Conservation (phyloP, 2,329 filamentous ascomycete genomes). For the Neonectria magnoliae region DNA sequence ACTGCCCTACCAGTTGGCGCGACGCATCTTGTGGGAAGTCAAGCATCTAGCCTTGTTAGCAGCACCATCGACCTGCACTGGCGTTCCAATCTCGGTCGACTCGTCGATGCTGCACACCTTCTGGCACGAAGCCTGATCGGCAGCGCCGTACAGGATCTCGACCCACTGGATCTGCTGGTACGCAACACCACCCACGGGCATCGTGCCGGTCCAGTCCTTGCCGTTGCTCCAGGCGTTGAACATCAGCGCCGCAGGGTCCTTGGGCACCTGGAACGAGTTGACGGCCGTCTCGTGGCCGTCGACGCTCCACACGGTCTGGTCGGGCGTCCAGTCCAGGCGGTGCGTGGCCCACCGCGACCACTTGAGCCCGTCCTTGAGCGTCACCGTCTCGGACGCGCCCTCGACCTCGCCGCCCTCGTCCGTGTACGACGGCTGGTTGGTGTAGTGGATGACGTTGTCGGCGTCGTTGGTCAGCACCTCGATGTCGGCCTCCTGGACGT, state of each 20-base stretch:
- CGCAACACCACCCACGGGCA: slow-evolving; percentile 59
- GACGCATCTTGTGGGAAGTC: not conserved
- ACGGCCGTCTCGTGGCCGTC: slow-evolving; percentile 58
- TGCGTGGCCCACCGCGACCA: slow-evolving; percentile 67
- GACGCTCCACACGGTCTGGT: slow-evolving; percentile 64
- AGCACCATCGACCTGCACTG: slow-evolving; percentile 43
- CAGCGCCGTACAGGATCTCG: slow-evolving; percentile 62
- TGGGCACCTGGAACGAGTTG: slow-evolving; percentile 64
- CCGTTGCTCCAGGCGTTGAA: slow-evolving; percentile 71
- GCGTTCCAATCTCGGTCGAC: slow-evolving; percentile 49
- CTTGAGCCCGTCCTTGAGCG: slow-evolving; percentile 51
- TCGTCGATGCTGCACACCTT: slow-evolving; percentile 39
- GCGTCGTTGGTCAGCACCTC: slow-evolving; percentile 60
- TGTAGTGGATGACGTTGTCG: slow-evolving; percentile 59
- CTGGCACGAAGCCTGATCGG: slow-evolving; percentile 33
- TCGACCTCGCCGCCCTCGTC: slow-evolving; percentile 55
- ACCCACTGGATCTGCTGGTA: slow-evolving; percentile 70
- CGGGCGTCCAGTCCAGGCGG: slow-evolving; percentile 67
- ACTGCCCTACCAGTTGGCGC: not conserved
- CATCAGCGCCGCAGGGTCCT: slow-evolving; percentile 59
- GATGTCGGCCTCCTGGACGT: slow-evolving; percentile 61
- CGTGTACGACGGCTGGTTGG: slow-evolving; percentile 66
- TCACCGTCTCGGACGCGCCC: slow-evolving; percentile 56
- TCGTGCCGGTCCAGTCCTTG: slow-evolving; percentile 65
- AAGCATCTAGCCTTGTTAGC: not conserved